Evolutionary conservation across 2,329 filamentous ascomycete species (phyloP).

Genomic region (Fusarium guadeloupense): DNA sequence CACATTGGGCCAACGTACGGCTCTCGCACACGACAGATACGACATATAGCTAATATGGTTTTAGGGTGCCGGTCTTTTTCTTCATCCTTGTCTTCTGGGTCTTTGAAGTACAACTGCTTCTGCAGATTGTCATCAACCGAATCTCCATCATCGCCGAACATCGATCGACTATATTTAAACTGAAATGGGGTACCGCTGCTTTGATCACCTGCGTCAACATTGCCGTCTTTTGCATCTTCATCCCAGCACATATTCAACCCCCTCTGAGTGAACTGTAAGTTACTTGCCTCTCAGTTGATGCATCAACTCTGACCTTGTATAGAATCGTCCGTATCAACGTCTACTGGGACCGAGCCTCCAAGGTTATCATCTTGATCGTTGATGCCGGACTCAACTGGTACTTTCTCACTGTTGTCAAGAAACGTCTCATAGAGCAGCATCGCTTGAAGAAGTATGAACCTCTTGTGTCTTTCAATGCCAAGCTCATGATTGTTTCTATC

Average conservation of each 20-base stretch:
- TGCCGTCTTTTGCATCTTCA: constrained; percentile 63
- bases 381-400: constrained; percentile 63
- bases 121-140: constrained; percentile 66
- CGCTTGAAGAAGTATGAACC: constrained; percentile 61
- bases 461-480: constrained; percentile 60
- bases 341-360: constrained; percentile 63
- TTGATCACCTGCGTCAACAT: constrained; percentile 61
- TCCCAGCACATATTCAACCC: constrained; percentile 56
- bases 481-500: constrained; percentile 59
- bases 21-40: not conserved
- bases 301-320: not conserved
- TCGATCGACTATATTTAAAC: constrained; percentile 46
- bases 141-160: constrained; percentile 59
- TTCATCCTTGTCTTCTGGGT: constrained; percentile 54
- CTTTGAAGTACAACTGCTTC: constrained; percentile 59
- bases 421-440: constrained; percentile 56
- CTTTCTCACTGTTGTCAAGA: constrained; percentile 59
- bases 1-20: constrained; percentile 46
- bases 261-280: constrained; percentile 50
- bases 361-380: constrained; percentile 60
- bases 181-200: constrained; percentile 59
- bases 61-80: constrained; percentile 47
- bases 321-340: constrained; percentile 56
- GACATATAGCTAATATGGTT: not conserved
- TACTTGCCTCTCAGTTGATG: fast-evolving